Percentiles rank a stretch among this genome's conserved stretches.
phyloP scores from a whole-genome alignment of 2,329 filamentous ascomycete species.

The Aspergillus floridensis region DNA sequence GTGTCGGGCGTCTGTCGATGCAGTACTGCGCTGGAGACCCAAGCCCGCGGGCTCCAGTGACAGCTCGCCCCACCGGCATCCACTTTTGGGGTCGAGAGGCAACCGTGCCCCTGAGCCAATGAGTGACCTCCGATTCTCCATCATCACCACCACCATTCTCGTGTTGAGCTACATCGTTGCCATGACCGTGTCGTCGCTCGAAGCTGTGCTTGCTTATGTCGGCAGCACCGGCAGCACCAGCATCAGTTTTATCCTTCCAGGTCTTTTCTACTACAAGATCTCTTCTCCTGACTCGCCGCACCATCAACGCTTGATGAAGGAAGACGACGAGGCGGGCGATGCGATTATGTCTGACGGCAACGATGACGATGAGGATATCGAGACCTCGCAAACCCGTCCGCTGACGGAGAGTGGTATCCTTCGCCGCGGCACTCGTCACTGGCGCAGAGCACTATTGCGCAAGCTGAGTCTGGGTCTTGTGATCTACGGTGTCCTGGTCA shows the following conservation, averaged over 20 bases:
- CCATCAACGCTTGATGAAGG: slow-evolving; percentile 83
- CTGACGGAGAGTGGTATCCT: slow-evolving; percentile 58
- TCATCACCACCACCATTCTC: slow-evolving; percentile 83
- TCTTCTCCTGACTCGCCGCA: slow-evolving; percentile 82
- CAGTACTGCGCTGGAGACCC: slow-evolving; percentile 89
- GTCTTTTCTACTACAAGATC: slow-evolving; percentile 98
- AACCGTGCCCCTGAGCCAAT: slow-evolving; percentile 60
- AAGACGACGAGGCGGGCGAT: slow-evolving; percentile 71
- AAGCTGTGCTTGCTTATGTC: slow-evolving; percentile 90
- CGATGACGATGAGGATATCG: slow-evolving; percentile 33
- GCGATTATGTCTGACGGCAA: slow-evolving; percentile 49
- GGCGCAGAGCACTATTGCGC: slow-evolving; percentile 63
- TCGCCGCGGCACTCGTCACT: slow-evolving; percentile 63
- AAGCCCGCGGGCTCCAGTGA: slow-evolving; percentile 38
- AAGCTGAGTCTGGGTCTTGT: slow-evolving; percentile 72
- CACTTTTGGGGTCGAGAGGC: slow-evolving; percentile 38
- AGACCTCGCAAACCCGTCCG: slow-evolving; percentile 40
- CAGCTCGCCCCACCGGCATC: slow-evolving; percentile 43
- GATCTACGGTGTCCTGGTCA: slow-evolving; percentile 81
- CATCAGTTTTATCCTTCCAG: slow-evolving; percentile 95
- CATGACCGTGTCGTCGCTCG: slow-evolving; percentile 84
- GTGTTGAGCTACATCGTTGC: slow-evolving; percentile 81
- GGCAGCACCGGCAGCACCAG: slow-evolving; percentile 91
- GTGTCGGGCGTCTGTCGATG: slow-evolving; percentile 90
- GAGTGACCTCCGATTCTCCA: slow-evolving; percentile 81